Conservation (phyloP, 1,284 basidiomycete species). For the Sphaerobolus stellatus region DNA sequence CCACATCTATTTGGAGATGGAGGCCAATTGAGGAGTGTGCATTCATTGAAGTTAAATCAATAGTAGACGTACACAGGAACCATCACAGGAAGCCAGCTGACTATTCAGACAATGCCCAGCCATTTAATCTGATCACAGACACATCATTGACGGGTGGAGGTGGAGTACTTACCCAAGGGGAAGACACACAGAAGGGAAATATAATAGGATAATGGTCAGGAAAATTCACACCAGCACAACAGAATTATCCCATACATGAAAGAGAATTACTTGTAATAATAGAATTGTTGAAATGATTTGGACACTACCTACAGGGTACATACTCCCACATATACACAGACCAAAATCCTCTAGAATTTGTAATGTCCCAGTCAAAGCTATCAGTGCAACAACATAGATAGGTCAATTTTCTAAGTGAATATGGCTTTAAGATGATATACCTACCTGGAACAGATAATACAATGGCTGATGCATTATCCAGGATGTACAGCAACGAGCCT, state of each 20-base stretch:
- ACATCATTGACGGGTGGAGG: constrained; percentile 21
- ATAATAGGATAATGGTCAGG: constrained; percentile 27
- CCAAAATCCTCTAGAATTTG: constrained; percentile 31
- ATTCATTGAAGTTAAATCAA: constrained; percentile 28
- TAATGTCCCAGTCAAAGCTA: constrained; percentile 33
- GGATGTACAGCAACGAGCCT: constrained; percentile 18
- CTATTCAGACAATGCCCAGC: too few species aligned
- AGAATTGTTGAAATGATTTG: constrained; percentile 22
- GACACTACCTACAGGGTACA: constrained; percentile 26
- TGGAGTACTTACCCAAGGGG: constrained; percentile 22
- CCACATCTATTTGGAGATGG: constrained; percentile 21
- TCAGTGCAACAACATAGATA: constrained; percentile 31
- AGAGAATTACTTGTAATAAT: too few species aligned
- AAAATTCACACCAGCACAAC: constrained; percentile 32
- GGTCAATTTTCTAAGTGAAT: constrained; percentile 32
- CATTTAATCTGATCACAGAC: too few species aligned
- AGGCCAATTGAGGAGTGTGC: constrained; percentile 26
- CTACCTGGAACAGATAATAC: constrained; percentile 26
- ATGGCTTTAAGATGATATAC: constrained; percentile 33
- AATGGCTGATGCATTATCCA: constrained; percentile 12
- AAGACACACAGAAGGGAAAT: constrained; percentile 16
- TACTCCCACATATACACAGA: constrained; percentile 34
- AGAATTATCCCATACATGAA: constrained; percentile 32
- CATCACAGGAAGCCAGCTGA: constrained; percentile 22
- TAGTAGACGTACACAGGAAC: constrained; percentile 21